A percentile compares a stretch with the other conserved stretches of the same genome.
These are phyloP conservation scores for Colletotrichum sp. DNA, from an alignment of 2,329 filamentous ascomycete species.

Conservation along the genomic window DNA sequence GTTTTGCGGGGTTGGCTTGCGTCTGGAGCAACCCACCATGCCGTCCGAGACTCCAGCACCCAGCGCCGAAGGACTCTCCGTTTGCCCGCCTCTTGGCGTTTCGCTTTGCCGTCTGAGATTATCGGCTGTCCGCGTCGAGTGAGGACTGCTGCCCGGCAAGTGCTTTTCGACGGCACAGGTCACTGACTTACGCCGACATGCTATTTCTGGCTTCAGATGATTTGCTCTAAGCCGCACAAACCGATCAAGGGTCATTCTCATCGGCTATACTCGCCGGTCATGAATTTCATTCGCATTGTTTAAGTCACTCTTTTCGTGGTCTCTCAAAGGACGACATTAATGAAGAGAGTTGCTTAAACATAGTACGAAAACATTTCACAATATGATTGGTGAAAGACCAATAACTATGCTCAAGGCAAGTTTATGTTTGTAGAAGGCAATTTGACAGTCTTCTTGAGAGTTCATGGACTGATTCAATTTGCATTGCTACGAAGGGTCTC, in stretches of 20 bases:
- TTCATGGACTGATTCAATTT: not conserved
- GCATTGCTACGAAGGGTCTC: not conserved
- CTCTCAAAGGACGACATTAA: not conserved
- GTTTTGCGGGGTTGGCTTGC: conserved; percentile 2
- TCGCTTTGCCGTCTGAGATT: not conserved
- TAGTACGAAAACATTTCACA: not conserved
- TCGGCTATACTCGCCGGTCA: accelerated
- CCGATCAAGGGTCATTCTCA: not conserved
- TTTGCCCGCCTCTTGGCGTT: not conserved
- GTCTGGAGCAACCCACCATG: not conserved
- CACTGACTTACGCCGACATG: not conserved
- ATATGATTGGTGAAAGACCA: not conserved
- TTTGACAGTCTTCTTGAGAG: not conserved
- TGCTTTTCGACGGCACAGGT: not conserved
- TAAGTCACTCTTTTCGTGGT: not conserved
- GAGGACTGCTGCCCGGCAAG: not conserved
- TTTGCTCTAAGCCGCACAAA: not conserved
- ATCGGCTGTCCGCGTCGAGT: not conserved
- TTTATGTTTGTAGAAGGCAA: not conserved
- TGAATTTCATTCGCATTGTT: accelerated
- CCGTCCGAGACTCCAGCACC: not conserved
- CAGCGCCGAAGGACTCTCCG: not conserved
- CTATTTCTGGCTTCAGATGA: not conserved
- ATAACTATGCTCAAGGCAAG: not conserved
- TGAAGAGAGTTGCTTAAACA: not conserved